Evolutionary conservation across 192 early-diverging fungal genomes (phyloP).

Genomic region (Umbelopsis vinacea): DNA sequence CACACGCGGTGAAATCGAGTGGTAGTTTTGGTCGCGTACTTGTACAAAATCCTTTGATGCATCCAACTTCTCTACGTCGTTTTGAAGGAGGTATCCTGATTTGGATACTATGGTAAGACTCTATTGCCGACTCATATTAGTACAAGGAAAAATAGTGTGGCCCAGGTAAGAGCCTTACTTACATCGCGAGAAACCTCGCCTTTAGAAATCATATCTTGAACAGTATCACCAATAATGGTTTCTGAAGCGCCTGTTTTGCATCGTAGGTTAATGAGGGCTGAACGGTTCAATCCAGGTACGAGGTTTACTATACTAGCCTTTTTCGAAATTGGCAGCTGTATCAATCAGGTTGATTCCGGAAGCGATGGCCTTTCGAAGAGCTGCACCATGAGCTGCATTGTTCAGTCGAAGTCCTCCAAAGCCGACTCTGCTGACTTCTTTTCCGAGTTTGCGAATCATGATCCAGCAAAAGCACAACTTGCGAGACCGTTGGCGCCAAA

Average conservation of each 20-base stretch:
- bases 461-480: constrained; percentile 32
- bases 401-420: constrained; percentile 69
- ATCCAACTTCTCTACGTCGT: background rate
- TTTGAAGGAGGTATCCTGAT: constrained; percentile 50
- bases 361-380: constrained; percentile 58
- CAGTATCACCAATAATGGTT: constrained; percentile 55
- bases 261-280: background rate
- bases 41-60: constrained; percentile 44
- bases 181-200: constrained; percentile 53
- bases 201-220: constrained; percentile 39
- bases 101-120: constrained; percentile 51
- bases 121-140: constrained; percentile 25
- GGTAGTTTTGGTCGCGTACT: constrained; percentile 53
- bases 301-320: constrained; percentile 43
- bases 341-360: constrained; percentile 77
- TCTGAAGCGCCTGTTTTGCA: constrained; percentile 56
- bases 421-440: constrained; percentile 59
- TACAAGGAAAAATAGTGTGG: too few relatives aligned
- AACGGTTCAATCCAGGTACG: background rate
- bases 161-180: background rate
- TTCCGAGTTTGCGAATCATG: constrained; percentile 47
- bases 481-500: background rate
- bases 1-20: constrained; percentile 65
- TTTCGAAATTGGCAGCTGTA: constrained; percentile 73
- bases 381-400: constrained; percentile 45